phyloP scores from a whole-genome alignment of 345 rosid species.

The Melastoma malabathricum region DNA sequence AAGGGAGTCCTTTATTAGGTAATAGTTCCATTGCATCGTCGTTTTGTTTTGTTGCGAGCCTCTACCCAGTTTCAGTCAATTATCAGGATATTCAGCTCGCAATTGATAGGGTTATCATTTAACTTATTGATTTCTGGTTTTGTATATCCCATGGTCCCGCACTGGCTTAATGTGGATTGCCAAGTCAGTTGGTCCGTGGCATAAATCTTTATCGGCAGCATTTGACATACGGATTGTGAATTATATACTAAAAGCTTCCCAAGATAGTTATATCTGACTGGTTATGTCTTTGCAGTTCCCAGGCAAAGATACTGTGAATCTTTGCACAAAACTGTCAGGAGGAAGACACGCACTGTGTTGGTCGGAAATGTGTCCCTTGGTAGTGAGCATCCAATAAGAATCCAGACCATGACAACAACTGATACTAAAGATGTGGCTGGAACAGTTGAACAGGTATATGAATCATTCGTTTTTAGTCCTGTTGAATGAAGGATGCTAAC shows the following conservation, averaged over 20 bases:
- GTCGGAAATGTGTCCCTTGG: constrained; percentile 93
- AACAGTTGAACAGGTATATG: constrained; percentile 81
- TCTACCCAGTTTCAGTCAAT: neutral
- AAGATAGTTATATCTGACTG: neutral
- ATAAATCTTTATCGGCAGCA: too few species aligned
- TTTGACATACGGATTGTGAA: neutral
- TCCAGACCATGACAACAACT: constrained; percentile 91
- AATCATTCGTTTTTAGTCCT: neutral
- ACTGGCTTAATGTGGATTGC: too few species aligned
- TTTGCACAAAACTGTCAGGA: constrained; percentile 66
- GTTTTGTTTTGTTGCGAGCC: neutral
- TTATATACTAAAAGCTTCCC: neutral
- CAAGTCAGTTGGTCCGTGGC: too few species aligned
- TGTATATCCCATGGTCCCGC: too few species aligned
- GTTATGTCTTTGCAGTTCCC: constrained; percentile 43
- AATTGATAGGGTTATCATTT: too few species aligned
- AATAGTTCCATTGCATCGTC: constrained; percentile 3
- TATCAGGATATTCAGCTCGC: too few species aligned
- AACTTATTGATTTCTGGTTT: too few species aligned
- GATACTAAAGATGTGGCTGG: constrained; percentile 85
- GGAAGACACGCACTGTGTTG: constrained; percentile 86
- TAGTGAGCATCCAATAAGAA: constrained; percentile 81
- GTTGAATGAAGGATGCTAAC: neutral
- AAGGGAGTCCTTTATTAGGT: constrained; percentile 86
- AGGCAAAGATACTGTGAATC: constrained; percentile 93